Evolutionary conservation across 1,284 basidiomycete genomes (phyloP), one percentile per base, ranked within the genome.

Genomic region (Athelia psychrophila): DNA sequence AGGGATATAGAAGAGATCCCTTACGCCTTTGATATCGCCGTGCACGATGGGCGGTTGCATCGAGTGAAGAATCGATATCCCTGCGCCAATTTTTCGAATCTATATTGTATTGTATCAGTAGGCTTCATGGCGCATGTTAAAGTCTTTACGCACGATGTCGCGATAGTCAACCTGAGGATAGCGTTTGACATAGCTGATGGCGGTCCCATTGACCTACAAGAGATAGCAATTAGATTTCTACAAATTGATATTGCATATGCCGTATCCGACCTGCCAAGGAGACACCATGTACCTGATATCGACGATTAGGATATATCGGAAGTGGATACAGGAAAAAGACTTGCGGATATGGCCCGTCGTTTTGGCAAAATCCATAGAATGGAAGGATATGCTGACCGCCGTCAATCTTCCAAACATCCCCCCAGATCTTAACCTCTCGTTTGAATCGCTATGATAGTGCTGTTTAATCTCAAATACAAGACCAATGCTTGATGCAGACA

Each of bases 341-440:
- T 52, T 54, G 79, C 75, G 79, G 79, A 49, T 76, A 81, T 13
- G 78, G 78, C 0, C 78, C 79, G 54, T 81, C 78, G 27, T 67
- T 69, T 53, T 77, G 73, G 51, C 75, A 75, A 55, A 76, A 80
- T 2, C 80, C 80, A 55, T 77, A 81, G 52, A 83, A 79, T 1
- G 81, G 80, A 2, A 83, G 68, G 44, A 81, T 77, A 51, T 79
- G 71, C 38, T 64, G 67, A 36, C 80, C 80, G 35, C 67, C 66
- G 52, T 83, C 81, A 10, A 63, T 61, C 51, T 74, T 71, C 77
- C 79, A 82, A n/a, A 83, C 68, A 42, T 71, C 68, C 20, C 71
- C 68, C 80, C 81, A 83, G 27, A 83, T 77, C n/a, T 72, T 68
- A 4, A 77, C 75, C 60, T 83, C 80, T 30, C 78, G 62, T 49